phyloP scores from a whole-genome alignment of 2,329 filamentous ascomycete genomes.

The Cytospora chrysosperma region DNA sequence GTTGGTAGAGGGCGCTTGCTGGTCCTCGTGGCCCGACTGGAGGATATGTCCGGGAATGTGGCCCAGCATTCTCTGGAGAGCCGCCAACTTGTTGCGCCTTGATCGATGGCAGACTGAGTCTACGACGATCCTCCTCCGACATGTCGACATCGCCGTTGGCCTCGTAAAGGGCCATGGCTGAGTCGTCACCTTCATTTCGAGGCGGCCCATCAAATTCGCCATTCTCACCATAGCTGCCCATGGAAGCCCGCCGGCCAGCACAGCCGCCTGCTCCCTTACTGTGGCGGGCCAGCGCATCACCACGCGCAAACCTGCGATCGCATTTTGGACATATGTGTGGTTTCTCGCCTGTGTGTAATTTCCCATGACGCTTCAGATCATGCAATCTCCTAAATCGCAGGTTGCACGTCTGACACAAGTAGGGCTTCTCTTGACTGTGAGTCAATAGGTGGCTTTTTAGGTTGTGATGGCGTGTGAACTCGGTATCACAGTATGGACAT shows the following conservation, averaged over 20 bases:
- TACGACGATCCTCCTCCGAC: conserved; percentile 58
- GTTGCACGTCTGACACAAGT: conserved; percentile 88
- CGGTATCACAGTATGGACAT: conserved; percentile 93
- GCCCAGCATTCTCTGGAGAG: conserved; percentile 50
- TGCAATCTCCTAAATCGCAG: conserved; percentile 90
- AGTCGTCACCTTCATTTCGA: conserved; percentile 51
- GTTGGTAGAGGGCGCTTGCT: conserved; percentile 59
- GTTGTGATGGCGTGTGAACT: conserved; percentile 96
- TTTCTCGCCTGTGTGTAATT: conserved; percentile 93
- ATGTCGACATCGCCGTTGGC: conserved; percentile 60
- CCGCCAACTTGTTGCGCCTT: conserved; percentile 68
- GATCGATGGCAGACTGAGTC: conserved; percentile 71
- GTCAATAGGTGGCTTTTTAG: conserved; percentile 96
- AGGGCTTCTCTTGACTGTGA: conserved; percentile 97
- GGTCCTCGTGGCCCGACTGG: conserved; percentile 58
- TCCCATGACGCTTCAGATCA: conserved; percentile 93
- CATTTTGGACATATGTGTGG: conserved; percentile 95
- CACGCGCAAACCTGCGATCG: conserved; percentile 89
- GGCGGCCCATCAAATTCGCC: conserved; percentile 65
- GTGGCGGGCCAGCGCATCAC: conserved; percentile 90
- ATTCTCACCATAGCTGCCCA: conserved; percentile 77
- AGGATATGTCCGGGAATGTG: conserved; percentile 77
- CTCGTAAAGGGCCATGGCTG: conserved; percentile 58
- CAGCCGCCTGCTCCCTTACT: conserved; percentile 95
- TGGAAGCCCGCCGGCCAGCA: conserved; percentile 83